Percentiles rank a stretch among this genome's conserved stretches.
These are phyloP conservation scores for Pyrus betulifolia DNA, from an alignment of 306 rosid species.

Conservation along the genomic window DNA sequence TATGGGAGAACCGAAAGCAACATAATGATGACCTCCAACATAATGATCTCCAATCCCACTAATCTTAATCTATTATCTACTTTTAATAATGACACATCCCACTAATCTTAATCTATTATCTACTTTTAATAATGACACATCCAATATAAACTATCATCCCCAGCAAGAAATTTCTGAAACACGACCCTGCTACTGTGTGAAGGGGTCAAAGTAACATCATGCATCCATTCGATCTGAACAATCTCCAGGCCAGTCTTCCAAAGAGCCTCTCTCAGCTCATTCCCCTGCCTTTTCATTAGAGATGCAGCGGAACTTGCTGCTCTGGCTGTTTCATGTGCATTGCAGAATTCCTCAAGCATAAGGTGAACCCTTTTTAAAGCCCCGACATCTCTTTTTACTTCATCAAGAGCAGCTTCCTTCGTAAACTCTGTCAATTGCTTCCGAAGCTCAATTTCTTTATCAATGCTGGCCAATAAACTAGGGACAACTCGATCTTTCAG, in stretches of 20 bases:
- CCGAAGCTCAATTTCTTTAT: slow-evolving; percentile 62
- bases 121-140: too few species aligned
- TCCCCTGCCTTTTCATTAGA: slow-evolving; percentile 64
- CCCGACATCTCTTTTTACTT: slow-evolving; percentile 47
- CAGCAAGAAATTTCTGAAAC: slow-evolving; percentile 55
- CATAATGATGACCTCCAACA: too few species aligned
- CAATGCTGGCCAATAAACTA: slow-evolving; percentile 60
- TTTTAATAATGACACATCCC: too few species aligned
- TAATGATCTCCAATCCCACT: too few species aligned
- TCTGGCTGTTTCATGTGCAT: slow-evolving; percentile 89
- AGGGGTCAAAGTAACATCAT: slow-evolving; percentile 53
- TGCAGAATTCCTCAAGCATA: slow-evolving; percentile 88
- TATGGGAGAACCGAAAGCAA: too few species aligned
- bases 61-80: too few species aligned
- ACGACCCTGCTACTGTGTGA: slow-evolving; percentile 53
- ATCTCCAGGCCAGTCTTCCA: slow-evolving; percentile 72
- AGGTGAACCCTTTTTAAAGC: slow-evolving; percentile 48
- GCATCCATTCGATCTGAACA: slow-evolving; percentile 88
- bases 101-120: too few species aligned
- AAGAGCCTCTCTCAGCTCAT: slow-evolving; percentile 73
- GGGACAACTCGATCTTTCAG: slow-evolving; percentile 70
- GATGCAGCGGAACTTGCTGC: slow-evolving; percentile 82
- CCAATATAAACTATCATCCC: slow-evolving; percentile 58
- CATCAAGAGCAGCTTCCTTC: slow-evolving; percentile 44
- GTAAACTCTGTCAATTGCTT: slow-evolving; percentile 54